A percentile compares a stretch with the other conserved stretches of the same genome.
Conservation (phyloP, 2,329 filamentous ascomycete genomes). For the Alternaria rosae region DNA sequence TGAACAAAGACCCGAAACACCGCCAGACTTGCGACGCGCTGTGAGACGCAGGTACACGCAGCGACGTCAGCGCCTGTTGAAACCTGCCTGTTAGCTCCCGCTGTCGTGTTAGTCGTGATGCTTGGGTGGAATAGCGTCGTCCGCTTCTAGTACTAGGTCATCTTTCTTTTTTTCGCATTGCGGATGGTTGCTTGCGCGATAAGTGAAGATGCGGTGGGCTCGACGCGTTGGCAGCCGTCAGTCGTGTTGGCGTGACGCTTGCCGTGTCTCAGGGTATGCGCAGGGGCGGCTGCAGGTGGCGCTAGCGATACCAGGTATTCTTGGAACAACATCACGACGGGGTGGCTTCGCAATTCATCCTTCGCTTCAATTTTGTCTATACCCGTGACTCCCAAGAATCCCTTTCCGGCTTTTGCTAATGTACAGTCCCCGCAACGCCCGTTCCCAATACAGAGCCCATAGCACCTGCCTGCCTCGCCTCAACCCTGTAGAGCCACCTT, state of each 20-base stretch:
- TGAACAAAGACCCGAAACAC: conserved; percentile 20
- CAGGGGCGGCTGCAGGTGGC: conserved; percentile 9
- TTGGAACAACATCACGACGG: background rate
- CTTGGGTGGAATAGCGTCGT: conserved; percentile 1
- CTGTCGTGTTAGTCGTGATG: conserved; percentile 9
- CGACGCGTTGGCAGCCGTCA: background rate
- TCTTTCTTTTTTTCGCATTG: background rate
- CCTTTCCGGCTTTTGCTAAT: background rate
- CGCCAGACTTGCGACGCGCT: conserved; percentile 15
- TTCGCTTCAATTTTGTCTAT: background rate
- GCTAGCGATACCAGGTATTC: conserved; percentile 15
- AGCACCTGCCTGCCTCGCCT: background rate
- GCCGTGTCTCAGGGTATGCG: conserved; percentile 29
- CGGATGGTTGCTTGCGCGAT: background rate
- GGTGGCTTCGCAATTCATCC: background rate
- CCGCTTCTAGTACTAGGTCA: background rate
- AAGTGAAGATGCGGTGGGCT: background rate
- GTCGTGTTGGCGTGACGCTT: conserved; percentile 17
- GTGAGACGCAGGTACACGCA: conserved; percentile 29
- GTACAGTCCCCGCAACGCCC: background rate
- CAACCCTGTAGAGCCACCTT: conserved; percentile 1
- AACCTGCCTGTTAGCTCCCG: conserved; percentile 20
- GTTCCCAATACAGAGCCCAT: background rate
- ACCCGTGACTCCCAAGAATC: background rate
- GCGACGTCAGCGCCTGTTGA: conserved; percentile 38